These are phyloP conservation scores for Carex littledalei DNA, from an alignment of 176 grass and related monocot genomes.

Conservation along the genomic window DNA sequence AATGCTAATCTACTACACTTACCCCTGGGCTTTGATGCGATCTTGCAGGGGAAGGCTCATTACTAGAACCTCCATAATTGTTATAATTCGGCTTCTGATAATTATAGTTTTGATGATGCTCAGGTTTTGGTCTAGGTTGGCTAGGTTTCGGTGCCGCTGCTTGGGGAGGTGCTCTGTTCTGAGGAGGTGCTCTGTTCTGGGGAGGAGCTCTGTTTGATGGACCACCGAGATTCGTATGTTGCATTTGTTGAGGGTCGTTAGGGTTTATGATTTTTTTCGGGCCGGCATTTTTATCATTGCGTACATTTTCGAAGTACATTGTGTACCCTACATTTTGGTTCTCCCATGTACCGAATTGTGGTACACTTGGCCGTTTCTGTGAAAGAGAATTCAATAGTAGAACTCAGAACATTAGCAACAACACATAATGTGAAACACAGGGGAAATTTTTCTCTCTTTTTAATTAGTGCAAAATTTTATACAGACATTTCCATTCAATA, in stretches of 20 bases:
- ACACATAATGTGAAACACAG: neutral
- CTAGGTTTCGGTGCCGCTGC: neutral
- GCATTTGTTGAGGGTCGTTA: constrained; percentile 38
- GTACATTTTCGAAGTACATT: constrained; percentile 56
- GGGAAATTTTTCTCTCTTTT: too few species aligned
- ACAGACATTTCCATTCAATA: neutral
- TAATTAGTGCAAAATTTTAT: neutral
- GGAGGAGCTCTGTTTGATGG: neutral
- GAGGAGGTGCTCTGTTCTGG: neutral
- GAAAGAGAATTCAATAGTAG: neutral
- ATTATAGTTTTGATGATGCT: constrained; percentile 24
- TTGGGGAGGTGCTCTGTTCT: neutral
- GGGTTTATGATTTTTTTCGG: constrained; percentile 28
- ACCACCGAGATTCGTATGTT: neutral
- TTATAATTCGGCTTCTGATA: constrained; percentile 11
- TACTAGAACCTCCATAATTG: neutral
- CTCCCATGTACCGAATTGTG: constrained; percentile 74
- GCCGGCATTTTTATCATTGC: constrained; percentile 48
- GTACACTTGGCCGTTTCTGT: constrained; percentile 54
- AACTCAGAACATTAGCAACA: neutral
- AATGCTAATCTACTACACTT: neutral
- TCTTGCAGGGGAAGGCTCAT: constrained; percentile 11
- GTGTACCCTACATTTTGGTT: constrained; percentile 63
- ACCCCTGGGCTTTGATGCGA: constrained; percentile 3
- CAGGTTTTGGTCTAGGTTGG: neutral